Base-by-base conservation (phyloP, 2,329 filamentous ascomycete species). In the Xenoacremonium recifei region DNA sequence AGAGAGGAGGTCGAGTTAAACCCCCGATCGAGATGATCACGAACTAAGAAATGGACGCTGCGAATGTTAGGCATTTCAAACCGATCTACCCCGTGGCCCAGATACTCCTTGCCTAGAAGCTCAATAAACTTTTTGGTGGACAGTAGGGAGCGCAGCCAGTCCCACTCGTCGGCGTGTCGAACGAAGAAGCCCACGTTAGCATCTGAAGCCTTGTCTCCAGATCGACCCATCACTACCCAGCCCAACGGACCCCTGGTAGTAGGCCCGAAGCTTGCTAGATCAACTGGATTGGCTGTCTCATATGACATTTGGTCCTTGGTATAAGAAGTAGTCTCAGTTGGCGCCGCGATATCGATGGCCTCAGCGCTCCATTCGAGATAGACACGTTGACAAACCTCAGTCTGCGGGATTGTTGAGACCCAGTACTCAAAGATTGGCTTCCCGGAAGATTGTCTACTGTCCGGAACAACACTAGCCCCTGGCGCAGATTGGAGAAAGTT, bases 111-210 rank as follows among this genome's bases (percentile, higher is more conserved):
- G 3, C 55, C 62, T n/a, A 66, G 48, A 15, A 66, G 47, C 23
- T 51, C 54, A 17, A 60, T 51, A 40, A 74, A 52, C 17, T 59
- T 63, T 3, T 57, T 51, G 9, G 55, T 49, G 2, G 63, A 71
- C 49, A 75, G 58, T n/a, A 71, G 41, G 12, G 47, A 53, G 18
- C 68, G 59, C 12, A 72, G 49, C 68, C 68, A 71, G 6, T 67
- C 60, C 53, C 64, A 73, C 48, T 71, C 68, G 38, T 71, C 65
- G 4, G 55, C 53, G 37, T 62, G 49, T 11, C 64, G 57, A 11
- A 69, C 66, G 54, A 68, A 76, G 47, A 71, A 61, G 4, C 67
- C 68, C 18, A 67, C 58, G 44, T 71, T 71, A 27, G 57, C 58
- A 48, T 71, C 61, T 1, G 59, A 58, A 0, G 62, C 66, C 44